phyloP scores from a whole-genome alignment of 805 yeast genomes.

The Yueomyces sp. region DNA sequence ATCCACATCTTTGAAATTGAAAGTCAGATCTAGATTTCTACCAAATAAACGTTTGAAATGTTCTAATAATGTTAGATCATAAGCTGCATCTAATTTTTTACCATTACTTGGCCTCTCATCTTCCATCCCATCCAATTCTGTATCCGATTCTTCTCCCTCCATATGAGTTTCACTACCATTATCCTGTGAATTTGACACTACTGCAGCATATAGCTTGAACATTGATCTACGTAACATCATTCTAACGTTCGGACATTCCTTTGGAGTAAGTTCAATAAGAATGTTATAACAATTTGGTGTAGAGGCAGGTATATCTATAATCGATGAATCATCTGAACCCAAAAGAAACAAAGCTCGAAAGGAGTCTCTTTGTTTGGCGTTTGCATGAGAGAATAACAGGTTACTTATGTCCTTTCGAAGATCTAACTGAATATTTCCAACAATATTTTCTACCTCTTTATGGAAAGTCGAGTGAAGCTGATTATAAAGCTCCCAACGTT shows the following conservation, averaged over 20 bases:
- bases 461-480: slow-evolving; percentile 23
- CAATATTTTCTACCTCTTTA: slow-evolving; percentile 17
- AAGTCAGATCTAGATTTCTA: slow-evolving; percentile 15
- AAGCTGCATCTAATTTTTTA: slow-evolving; percentile 10
- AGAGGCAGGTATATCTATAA: slow-evolving; percentile 22
- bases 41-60: slow-evolving; percentile 17
- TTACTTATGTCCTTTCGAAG: slow-evolving; percentile 23
- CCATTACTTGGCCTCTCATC: slow-evolving; percentile 1
- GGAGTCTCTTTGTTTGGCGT: slow-evolving; percentile 1
- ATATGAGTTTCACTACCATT: neutral
- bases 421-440: slow-evolving; percentile 23
- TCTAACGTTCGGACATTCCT: slow-evolving; percentile 26
- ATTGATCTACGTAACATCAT: slow-evolving; percentile 25
- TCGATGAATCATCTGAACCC: slow-evolving; percentile 32
- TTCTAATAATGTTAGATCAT: slow-evolving; percentile 22
- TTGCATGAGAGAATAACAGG: slow-evolving; percentile 8
- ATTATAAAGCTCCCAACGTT: slow-evolving; percentile 30
- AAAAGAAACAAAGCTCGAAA: slow-evolving; percentile 28
- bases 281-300: slow-evolving; percentile 10
- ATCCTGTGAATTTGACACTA: slow-evolving; percentile 3
- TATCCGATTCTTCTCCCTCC: slow-evolving; percentile 1
- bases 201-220: slow-evolving; percentile 18
- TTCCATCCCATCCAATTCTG: neutral
- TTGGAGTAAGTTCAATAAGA: slow-evolving; percentile 25
- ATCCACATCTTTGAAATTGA: slow-evolving; percentile 24